Conservation (phyloP, 164 flowering plant genomes). For the Sedum album region DNA sequence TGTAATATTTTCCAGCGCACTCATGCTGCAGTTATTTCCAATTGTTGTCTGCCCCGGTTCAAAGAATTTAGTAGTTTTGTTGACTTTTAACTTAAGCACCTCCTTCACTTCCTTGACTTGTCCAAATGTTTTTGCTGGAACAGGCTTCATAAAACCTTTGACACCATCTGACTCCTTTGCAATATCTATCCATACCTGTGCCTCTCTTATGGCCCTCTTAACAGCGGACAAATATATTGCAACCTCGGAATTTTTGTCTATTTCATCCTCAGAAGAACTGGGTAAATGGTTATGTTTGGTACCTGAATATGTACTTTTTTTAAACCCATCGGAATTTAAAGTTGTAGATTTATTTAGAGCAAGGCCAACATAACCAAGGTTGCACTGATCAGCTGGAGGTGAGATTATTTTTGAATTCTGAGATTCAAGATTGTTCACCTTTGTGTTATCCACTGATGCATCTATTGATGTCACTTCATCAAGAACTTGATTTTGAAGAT, state of each 20-base stretch:
- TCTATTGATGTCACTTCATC: background rate
- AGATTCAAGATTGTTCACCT: background rate
- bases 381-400: background rate
- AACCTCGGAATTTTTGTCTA: conserved; percentile 45
- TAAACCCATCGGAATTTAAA: conserved; percentile 14
- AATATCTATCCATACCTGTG: conserved; percentile 40
- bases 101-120: background rate
- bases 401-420: background rate
- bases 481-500: background rate
- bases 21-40: background rate
- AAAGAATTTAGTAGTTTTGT: conserved; percentile 15
- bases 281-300: conserved; percentile 14
- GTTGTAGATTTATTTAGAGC: conserved; percentile 12
- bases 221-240: conserved; percentile 48
- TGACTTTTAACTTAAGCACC: conserved; percentile 11
- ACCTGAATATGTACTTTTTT: conserved; percentile 15
- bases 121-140: conserved; percentile 11
- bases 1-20: background rate
- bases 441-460: background rate
- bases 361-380: background rate
- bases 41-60: conserved; percentile 10
- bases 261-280: conserved; percentile 32
- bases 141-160: conserved; percentile 15
- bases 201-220: conserved; percentile 48
- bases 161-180: conserved; percentile 37